Conservation (phyloP, 768 basidiomycete genomes). For the Asterophora parasitica region DNA sequence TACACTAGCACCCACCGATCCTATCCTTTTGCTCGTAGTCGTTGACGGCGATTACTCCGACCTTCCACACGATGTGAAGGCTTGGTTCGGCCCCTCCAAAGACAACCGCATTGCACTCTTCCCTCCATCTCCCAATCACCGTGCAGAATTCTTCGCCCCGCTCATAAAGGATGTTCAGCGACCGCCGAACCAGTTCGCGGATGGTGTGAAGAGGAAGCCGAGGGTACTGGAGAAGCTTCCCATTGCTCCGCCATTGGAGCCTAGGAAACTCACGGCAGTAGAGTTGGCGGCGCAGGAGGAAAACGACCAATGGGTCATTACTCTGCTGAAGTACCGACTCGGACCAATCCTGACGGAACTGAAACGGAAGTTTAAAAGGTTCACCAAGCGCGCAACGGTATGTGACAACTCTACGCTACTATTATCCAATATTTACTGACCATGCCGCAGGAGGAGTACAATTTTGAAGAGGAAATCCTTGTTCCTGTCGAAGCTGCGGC, state of each 20-base stretch:
- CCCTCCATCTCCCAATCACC: conserved; percentile 48
- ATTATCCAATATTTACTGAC: not conserved
- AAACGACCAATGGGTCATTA: conserved; percentile 72
- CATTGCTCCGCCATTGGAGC: conserved; percentile 86
- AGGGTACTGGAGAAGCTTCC: conserved; percentile 83
- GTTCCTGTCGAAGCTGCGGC: conserved; percentile 6
- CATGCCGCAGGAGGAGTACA: conserved; percentile 67
- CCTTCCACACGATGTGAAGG: conserved; percentile 76
- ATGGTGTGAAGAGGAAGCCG: conserved; percentile 78
- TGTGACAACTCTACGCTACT: conserved; percentile 21
- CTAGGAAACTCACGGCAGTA: conserved; percentile 72
- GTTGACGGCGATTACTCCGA: conserved; percentile 71
- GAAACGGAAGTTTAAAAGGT: conserved; percentile 89
- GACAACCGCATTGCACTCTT: conserved; percentile 70
- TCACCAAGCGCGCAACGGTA: conserved; percentile 76
- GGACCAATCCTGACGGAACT: conserved; percentile 85
- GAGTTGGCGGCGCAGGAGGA: conserved; percentile 82
- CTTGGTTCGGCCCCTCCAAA: conserved; percentile 83
- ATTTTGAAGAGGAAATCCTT: conserved; percentile 37
- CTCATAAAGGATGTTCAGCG: conserved; percentile 65
- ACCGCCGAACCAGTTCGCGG: conserved; percentile 85
- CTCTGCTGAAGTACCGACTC: conserved; percentile 85
- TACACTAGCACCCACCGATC: conserved; percentile 85
- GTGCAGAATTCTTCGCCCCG: conserved; percentile 70
- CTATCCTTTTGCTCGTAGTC: conserved; percentile 86